Base-by-base conservation (phyloP, 1,284 basidiomycete species). In the Ceratobasidium sp. region DNA sequence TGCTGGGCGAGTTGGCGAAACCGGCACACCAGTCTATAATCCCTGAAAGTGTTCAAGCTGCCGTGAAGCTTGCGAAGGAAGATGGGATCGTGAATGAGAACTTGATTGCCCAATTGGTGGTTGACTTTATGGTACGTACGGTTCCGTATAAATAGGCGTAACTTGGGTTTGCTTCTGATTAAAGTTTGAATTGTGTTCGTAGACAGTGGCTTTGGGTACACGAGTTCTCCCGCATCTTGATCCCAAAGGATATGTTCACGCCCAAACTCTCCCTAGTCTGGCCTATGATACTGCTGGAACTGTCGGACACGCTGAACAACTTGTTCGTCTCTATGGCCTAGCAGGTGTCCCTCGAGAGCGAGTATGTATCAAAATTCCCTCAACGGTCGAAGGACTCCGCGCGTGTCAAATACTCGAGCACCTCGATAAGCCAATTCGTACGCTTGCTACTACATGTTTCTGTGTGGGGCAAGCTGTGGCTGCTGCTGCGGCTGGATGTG, bases 281-380 rank as follows among this genome's bases (percentile, higher is more conserved):
- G 77, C 77, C 1, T 59, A 75, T 52, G 60, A 75, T 21, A 73
- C 74, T 16, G 61, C 48, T 0, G 73, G 59, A 9, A 77, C 77
- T 6, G 73, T 78, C 21, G 46, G n/a, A 23, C 77, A 78, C 41
- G 77, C 75, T 30, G 67, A 72, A 21, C 73, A 74, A 5, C 74
- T 77, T 34, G 75, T 76, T 18, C 48, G 71, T 9, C 39, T 78
- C 14, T 77, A 75, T 46, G 65, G 72, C 2, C 53, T 71, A 16
- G 52, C 61, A 9, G 74, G 69, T 4, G 55, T 77, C 34, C 67
- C 67, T 18, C 67, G 53, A 32, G 67, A 70, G 36, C 76, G 79
- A 3, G 77, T 79, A 65, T 79, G 78, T 74, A 79, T 80, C 76
- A 80, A 80, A 75, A 78, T 80, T 60, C 79, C 79, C 26, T 72